Conservation (phyloP, 768 basidiomycete species). For the Suillus placidus region DNA sequence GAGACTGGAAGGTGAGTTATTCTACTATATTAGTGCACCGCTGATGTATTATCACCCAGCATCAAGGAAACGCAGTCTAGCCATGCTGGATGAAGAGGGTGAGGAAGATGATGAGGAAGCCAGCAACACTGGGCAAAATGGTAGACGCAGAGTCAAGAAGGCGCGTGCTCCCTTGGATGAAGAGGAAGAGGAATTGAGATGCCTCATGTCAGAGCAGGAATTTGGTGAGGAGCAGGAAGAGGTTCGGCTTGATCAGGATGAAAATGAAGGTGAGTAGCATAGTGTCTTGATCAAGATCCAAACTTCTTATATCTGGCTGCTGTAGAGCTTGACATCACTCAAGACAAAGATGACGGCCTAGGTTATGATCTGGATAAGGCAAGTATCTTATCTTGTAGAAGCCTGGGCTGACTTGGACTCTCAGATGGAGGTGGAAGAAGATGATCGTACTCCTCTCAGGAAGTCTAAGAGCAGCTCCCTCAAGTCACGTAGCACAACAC, state of each 20-base stretch:
- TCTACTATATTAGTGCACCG: no score
- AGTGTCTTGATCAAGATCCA: neutral
- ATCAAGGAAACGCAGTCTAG: no score
- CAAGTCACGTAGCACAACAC: neutral
- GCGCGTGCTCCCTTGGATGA: no score
- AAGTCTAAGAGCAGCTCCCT: neutral
- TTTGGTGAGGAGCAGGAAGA: neutral
- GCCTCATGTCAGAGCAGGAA: no score
- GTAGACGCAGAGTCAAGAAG: no score
- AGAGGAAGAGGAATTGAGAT: no score
- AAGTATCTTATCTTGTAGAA: neutral
- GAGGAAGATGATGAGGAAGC: no score
- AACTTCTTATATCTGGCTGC: neutral
- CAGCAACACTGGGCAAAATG: no score
- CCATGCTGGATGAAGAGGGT: no score
- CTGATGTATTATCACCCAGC: no score
- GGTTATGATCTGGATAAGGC: neutral
- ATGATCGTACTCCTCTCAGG: neutral
- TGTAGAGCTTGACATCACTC: neutral
- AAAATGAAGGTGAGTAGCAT: neutral
- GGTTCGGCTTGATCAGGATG: neutral
- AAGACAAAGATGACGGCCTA: neutral
- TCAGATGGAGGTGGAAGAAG: neutral
- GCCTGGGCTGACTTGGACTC: neutral
- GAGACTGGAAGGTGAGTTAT: no score